A percentile compares a stretch with the other conserved stretches of the same genome.
These are phyloP conservation scores for Pseudohalonectria lignicola DNA, from an alignment of 2,329 filamentous ascomycete species.

Conservation along the genomic window DNA sequence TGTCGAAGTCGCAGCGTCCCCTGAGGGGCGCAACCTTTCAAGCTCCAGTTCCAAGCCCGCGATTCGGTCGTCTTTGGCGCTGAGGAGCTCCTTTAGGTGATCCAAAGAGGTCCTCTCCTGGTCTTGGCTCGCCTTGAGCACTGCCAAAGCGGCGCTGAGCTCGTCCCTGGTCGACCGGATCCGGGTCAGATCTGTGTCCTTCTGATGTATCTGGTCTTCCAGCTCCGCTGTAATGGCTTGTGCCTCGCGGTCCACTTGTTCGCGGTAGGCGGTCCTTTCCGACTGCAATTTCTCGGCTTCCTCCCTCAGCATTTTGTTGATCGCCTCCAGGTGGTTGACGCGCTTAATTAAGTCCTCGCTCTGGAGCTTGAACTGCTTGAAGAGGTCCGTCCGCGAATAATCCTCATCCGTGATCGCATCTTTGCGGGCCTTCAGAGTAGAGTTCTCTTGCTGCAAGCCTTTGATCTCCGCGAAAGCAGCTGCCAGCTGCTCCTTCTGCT, in stretches of 20 bases:
- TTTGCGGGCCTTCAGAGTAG: slow-evolving; percentile 55
- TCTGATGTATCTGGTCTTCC: slow-evolving; percentile 68
- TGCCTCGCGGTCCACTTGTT: slow-evolving; percentile 71
- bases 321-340: slow-evolving; percentile 83
- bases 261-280: slow-evolving; percentile 73
- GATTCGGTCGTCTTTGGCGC: slow-evolving; percentile 72
- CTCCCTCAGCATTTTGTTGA: slow-evolving; percentile 73
- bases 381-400: slow-evolving; percentile 83
- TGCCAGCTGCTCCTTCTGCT: slow-evolving; percentile 83
- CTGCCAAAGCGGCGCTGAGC: slow-evolving; percentile 66
- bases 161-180: slow-evolving; percentile 81
- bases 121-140: slow-evolving; percentile 70
- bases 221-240: slow-evolving; percentile 63
- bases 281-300: slow-evolving; percentile 77
- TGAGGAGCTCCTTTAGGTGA: slow-evolving; percentile 70
- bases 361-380: slow-evolving; percentile 82
- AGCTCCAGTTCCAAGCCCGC: slow-evolving; percentile 72
- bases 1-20: slow-evolving; percentile 34
- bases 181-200: slow-evolving; percentile 76
- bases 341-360: slow-evolving; percentile 89
- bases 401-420: slow-evolving; percentile 81
- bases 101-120: slow-evolving; percentile 59
- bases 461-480: slow-evolving; percentile 68
- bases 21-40: slow-evolving; percentile 49
- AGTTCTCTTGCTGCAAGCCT: slow-evolving; percentile 65